These are phyloP conservation scores for Quercus suber DNA, from an alignment of 306 rosid genomes.

Conservation along the genomic window DNA sequence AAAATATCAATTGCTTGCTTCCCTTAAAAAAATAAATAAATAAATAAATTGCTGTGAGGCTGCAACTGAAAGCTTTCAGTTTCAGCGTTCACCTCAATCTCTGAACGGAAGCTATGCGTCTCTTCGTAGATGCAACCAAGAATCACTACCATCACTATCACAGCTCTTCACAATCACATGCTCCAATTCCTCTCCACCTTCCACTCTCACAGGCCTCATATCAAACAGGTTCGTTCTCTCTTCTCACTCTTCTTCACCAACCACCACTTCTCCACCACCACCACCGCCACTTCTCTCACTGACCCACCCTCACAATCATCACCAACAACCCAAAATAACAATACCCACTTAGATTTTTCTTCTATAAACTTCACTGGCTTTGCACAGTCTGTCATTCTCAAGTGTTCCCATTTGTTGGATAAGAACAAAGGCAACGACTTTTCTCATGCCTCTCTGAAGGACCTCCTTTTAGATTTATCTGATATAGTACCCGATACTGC, in stretches of 20 bases:
- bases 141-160: not conserved
- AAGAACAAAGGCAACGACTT: slow-evolving; percentile 27
- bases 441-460: slow-evolving; percentile 37
- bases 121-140: slow-evolving; percentile 17
- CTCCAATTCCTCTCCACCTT: slow-evolving; percentile 29
- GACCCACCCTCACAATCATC: slow-evolving; percentile 5
- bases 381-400: slow-evolving; percentile 43
- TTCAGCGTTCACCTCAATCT: not conserved
- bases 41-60: not conserved
- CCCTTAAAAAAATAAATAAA: too few relatives aligned
- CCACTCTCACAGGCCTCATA: slow-evolving; percentile 15
- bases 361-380: slow-evolving; percentile 40
- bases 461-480: slow-evolving; percentile 58
- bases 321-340: slow-evolving; percentile 4
- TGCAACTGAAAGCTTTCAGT: not conserved
- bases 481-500: slow-evolving; percentile 48
- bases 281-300: slow-evolving; percentile 1
- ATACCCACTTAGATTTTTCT: slow-evolving; percentile 18
- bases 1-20: too few relatives aligned
- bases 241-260: slow-evolving; percentile 15
- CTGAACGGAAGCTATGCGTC: not conserved
- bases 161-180: slow-evolving; percentile 36
- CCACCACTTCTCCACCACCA: slow-evolving; percentile 17
- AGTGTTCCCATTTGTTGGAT: slow-evolving; percentile 25
- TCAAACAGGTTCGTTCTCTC: slow-evolving; percentile 33